Conservation (phyloP, 2,329 filamentous ascomycete genomes). For the Tolypocladium endophyticum region DNA sequence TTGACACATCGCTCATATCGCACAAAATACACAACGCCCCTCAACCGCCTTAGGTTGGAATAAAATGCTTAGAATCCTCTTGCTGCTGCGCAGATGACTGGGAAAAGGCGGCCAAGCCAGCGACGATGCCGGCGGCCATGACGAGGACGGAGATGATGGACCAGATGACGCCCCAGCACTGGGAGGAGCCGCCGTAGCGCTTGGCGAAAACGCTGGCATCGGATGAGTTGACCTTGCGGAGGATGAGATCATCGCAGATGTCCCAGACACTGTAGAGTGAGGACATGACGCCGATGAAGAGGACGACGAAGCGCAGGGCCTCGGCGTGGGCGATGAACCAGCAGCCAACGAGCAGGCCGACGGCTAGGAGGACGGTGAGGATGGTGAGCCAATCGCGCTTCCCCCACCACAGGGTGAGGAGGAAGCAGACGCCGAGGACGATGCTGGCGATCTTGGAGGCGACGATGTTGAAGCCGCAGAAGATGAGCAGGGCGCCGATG, state of each 20-base stretch:
- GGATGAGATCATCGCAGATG: slow-evolving; percentile 73
- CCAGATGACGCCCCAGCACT: slow-evolving; percentile 76
- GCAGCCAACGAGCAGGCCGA: slow-evolving; percentile 60
- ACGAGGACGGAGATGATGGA: slow-evolving; percentile 60
- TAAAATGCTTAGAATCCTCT: slow-evolving; percentile 57
- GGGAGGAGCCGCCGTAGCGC: slow-evolving; percentile 66
- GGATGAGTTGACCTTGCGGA: slow-evolving; percentile 70
- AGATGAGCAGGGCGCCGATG: slow-evolving; percentile 67
- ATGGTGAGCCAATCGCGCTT: slow-evolving; percentile 70
- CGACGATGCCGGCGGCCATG: slow-evolving; percentile 65
- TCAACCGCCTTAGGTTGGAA: slow-evolving; percentile 29
- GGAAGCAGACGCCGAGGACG: slow-evolving; percentile 60
- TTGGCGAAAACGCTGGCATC: slow-evolving; percentile 72
- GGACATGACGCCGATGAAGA: slow-evolving; percentile 78
- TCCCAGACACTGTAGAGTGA: slow-evolving; percentile 76
- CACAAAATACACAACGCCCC: neutral
- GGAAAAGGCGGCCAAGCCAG: slow-evolving; percentile 65
- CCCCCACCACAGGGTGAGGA: slow-evolving; percentile 76
- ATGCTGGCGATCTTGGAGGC: slow-evolving; percentile 72
- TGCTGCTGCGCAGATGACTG: slow-evolving; percentile 59
- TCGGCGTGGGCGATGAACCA: slow-evolving; percentile 76
- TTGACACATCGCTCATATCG: neutral
- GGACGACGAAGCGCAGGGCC: slow-evolving; percentile 60
- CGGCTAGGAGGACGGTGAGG: slow-evolving; percentile 55
- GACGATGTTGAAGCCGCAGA: slow-evolving; percentile 73